These are phyloP conservation scores for Ciborinia camelliae DNA, from an alignment of 2,329 filamentous ascomycete genomes.

Conservation along the genomic window DNA sequence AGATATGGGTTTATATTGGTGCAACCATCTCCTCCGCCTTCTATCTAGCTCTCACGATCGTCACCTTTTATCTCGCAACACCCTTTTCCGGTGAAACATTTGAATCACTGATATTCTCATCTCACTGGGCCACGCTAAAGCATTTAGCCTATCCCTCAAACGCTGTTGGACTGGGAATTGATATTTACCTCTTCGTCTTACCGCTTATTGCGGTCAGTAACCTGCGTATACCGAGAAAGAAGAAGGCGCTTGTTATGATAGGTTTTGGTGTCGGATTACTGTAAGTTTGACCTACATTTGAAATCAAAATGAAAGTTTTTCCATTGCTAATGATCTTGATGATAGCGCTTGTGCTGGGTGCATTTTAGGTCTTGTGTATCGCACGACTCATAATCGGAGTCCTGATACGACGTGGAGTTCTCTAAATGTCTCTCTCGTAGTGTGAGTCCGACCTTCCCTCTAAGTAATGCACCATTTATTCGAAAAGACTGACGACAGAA, in stretches of 20 bases:
- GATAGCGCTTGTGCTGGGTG: background rate
- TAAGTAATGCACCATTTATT: background rate
- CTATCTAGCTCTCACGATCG: fast-evolving
- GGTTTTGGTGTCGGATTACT: background rate
- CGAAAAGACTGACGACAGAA: background rate
- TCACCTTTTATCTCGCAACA: fast-evolving
- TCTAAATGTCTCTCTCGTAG: fast-evolving
- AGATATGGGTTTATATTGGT: background rate
- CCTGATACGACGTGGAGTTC: fast-evolving
- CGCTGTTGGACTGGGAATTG: background rate
- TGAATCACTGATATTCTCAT: background rate
- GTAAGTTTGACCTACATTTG: background rate
- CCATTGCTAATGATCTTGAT: fast-evolving
- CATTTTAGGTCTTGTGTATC: background rate
- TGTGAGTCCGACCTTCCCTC: background rate
- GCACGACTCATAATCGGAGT: background rate
- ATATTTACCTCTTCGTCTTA: background rate
- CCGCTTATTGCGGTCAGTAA: background rate
- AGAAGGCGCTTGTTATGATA: background rate
- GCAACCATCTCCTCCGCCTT: background rate
- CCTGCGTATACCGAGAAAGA: fast-evolving
- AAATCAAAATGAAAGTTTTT: fast-evolving
- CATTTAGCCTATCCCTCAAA: fast-evolving
- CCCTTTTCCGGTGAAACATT: background rate
- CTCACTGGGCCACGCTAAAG: fast-evolving